Base-by-base conservation (phyloP, 148 eudicot species). In the Amaranthus hypochondriacus region DNA sequence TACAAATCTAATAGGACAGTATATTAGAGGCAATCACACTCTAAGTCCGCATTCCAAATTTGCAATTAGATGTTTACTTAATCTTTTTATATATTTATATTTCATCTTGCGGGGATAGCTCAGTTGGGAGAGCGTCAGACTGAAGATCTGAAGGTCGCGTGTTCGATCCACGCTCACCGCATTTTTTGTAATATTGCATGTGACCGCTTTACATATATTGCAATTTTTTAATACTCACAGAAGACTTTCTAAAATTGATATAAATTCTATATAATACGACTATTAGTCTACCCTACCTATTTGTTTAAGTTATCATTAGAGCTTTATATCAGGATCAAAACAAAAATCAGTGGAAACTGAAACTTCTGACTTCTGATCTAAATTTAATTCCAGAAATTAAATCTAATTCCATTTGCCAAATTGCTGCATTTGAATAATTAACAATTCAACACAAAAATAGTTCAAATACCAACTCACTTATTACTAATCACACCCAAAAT, bases 81-180 rank as follows among this genome's bases (percentile, higher is more conserved):
- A 18, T 18, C 18, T 18, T 18, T 18, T 18, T 18, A 18, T 18
- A 18, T 18, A 13, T 3, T n/a, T 6, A 0, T 13, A 18, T 49
- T 2, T 18, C 56, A 67, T 51, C 7, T 21, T 51, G 73, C 74
- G 75, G 79, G 79, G 79, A 77, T 71, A 77, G 79, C 79, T 77
- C 79, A 70, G 75, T 77, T 77, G 85, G 80, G 85, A 81, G 87
- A 81, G 84, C 84, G 84, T 84, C 87, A 84, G 84, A 78, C 79
- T 75, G 83, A 80, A 81, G 86, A 83, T 83, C 82, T 83, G 86
- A 85, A 83, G 84, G 95, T 89, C 92, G 80, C 91, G 90, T 90
- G 92, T 92, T 92, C 91, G 97, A 92, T 92, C 97, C 92, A 90
- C 91, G 94, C 81, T 90, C 96, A 90, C 97, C 91, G 95, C 97